Evolutionary conservation across 1,139 yeast genomes (phyloP).

Genomic region (Suhomyces atakaporum): DNA sequence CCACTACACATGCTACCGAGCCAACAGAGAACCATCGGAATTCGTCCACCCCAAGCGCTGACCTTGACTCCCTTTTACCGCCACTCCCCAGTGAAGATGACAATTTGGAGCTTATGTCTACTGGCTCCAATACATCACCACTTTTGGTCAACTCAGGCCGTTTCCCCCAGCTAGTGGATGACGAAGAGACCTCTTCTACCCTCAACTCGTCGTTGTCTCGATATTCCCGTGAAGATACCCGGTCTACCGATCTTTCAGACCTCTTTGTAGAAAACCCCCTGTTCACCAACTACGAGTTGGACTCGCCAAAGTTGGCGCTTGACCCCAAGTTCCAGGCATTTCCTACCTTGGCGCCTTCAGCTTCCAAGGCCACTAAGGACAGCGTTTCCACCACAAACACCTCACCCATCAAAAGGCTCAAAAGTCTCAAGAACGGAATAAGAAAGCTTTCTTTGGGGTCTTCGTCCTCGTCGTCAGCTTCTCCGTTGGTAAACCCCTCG

Average conservation of each 20-base stretch:
- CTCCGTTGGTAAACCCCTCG: slow-evolving; percentile 7
- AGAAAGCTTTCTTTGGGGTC: slow-evolving; percentile 32
- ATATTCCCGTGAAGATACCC: slow-evolving; percentile 8
- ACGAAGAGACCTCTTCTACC: slow-evolving; percentile 8
- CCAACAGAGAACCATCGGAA: not conserved
- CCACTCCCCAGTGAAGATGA: slow-evolving; percentile 36
- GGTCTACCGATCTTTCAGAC: slow-evolving; percentile 15
- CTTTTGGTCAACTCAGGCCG: slow-evolving; percentile 16
- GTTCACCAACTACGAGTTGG: slow-evolving; percentile 20
- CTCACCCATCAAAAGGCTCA: slow-evolving; percentile 36
- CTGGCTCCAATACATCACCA: slow-evolving; percentile 24
- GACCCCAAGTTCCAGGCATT: slow-evolving; percentile 17
- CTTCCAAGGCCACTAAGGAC: slow-evolving; percentile 1
- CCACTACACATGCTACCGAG: not conserved
- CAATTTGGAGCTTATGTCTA: slow-evolving; percentile 9
- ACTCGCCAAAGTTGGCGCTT: slow-evolving; percentile 21
- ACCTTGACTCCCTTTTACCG: slow-evolving; percentile 25
- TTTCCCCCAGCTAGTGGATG: slow-evolving; percentile 20
- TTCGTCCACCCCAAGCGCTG: not conserved
- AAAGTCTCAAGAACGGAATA: slow-evolving; percentile 41
- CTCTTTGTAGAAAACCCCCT: slow-evolving; percentile 15
- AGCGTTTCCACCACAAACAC: slow-evolving; percentile 16
- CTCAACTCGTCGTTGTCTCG: slow-evolving; percentile 10
- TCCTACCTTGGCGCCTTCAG: slow-evolving; percentile 15
- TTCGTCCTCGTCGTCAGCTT: slow-evolving; percentile 7